Evolutionary conservation across 1,139 yeast species (phyloP).

Genomic region (Tardiomyces depauwii): DNA sequence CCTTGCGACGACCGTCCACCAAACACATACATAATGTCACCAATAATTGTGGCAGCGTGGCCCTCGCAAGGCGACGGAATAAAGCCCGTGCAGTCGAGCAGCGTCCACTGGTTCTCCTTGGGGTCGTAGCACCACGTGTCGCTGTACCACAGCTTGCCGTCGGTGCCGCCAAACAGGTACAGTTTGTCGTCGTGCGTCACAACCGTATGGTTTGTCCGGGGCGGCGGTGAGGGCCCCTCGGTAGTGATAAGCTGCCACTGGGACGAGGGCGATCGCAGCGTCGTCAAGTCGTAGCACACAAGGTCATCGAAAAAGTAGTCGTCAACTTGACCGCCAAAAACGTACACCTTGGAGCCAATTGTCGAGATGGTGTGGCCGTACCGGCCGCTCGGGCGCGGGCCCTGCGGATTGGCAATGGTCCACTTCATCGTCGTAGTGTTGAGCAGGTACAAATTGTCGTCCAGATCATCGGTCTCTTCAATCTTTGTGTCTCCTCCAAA

Average conservation of each 20-base stretch:
- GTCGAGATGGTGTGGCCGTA: conserved; percentile 81
- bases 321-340: conserved; percentile 95
- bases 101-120: conserved; percentile 49
- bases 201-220: conserved; percentile 87
- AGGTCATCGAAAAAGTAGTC: conserved; percentile 78
- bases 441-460: conserved; percentile 82
- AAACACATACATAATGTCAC: conserved; percentile 70
- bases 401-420: conserved; percentile 78
- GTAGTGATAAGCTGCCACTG: conserved; percentile 58
- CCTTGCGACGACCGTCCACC: conserved; percentile 88
- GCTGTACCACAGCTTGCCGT: conserved; percentile 61
- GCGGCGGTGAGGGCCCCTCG: conserved; percentile 59
- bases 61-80: conserved; percentile 85
- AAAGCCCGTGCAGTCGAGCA: conserved; percentile 40
- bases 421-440: conserved; percentile 84
- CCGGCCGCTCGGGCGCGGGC: conserved; percentile 80
- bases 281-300: conserved; percentile 75
- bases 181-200: conserved; percentile 67
- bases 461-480: conserved; percentile 59
- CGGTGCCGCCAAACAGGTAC: conserved; percentile 91
- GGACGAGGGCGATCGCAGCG: conserved; percentile 76
- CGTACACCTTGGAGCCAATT: conserved; percentile 60
- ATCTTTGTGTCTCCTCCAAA: conserved; percentile 97
- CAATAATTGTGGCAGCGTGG: conserved; percentile 74
- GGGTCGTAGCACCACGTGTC: conserved; percentile 84